phyloP scores from a whole-genome alignment of 306 rosid genomes.

The Rosa chinensis region DNA sequence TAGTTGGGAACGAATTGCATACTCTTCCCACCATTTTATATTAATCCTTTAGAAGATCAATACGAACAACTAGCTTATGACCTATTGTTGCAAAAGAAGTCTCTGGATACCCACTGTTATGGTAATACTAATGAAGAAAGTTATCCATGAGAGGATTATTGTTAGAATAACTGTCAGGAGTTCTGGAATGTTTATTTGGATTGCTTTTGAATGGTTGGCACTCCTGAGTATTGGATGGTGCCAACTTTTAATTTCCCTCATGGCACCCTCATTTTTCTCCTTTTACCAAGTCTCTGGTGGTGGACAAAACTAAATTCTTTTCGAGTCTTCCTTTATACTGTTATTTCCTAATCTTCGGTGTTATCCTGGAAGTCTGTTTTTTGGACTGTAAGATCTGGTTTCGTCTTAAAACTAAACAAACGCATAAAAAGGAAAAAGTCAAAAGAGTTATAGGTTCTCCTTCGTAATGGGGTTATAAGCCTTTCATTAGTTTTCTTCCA shows the following conservation, averaged over 20 bases:
- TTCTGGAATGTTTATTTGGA: neutral
- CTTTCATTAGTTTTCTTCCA: neutral
- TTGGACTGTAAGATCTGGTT: neutral
- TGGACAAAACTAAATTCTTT: neutral
- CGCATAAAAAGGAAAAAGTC: neutral
- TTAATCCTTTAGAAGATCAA: neutral
- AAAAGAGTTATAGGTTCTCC: neutral
- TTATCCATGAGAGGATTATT: neutral
- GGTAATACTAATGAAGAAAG: neutral
- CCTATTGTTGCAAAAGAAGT: neutral
- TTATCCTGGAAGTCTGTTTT: neutral
- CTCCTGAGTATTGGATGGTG: neutral
- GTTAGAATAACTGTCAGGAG: neutral
- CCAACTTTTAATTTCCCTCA: neutral
- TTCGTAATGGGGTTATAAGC: neutral
- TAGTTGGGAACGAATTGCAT: neutral
- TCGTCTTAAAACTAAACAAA: neutral
- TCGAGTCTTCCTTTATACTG: neutral
- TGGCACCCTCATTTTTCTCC: neutral
- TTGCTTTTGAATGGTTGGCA: neutral
- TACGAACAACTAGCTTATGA: neutral
- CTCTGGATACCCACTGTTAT: neutral
- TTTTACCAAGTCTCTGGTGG: neutral
- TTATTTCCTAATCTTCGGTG: neutral
- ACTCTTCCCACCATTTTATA: neutral